These are phyloP conservation scores for Fusarium neocosmosporiellum DNA, from an alignment of 2,329 filamentous ascomycete genomes.

Conservation along the genomic window DNA sequence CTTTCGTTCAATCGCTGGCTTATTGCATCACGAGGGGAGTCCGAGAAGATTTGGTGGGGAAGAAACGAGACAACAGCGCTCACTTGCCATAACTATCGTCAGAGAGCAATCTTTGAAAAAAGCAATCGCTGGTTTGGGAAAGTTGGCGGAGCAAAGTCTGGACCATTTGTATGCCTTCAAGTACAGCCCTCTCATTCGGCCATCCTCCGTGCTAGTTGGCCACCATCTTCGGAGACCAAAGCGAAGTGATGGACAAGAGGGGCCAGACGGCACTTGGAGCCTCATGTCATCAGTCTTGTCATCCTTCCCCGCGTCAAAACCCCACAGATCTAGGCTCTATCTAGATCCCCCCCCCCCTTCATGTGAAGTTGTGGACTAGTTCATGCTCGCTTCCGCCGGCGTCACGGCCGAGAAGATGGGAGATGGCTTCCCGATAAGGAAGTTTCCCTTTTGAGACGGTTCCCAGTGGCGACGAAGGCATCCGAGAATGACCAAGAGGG, in stretches of 20 bases:
- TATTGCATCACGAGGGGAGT: not conserved
- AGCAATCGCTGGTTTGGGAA: conserved; percentile 12
- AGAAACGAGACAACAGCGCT: not conserved
- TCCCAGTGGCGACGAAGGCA: not conserved
- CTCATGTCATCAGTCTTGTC: conserved; percentile 2
- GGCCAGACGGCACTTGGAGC: not conserved
- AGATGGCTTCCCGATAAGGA: conserved; percentile 7
- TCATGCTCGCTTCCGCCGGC: not conserved
- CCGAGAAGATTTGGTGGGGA: not conserved
- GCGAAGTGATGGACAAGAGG: not conserved
- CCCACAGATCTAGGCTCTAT: conserved; percentile 18
- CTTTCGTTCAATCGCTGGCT: not conserved
- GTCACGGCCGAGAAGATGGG: not conserved
- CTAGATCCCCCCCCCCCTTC: not conserved
- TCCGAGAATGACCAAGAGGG: not conserved
- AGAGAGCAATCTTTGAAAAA: not conserved
- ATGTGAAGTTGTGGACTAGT: not conserved
- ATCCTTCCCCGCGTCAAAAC: conserved; percentile 20
- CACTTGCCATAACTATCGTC: conserved; percentile 12
- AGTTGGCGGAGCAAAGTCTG: not conserved
- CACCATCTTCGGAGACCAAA: not conserved
- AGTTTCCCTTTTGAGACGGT: conserved; percentile 11
- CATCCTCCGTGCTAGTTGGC: not conserved
- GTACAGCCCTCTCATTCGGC: not conserved
- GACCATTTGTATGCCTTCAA: not conserved